Conservation (phyloP, 1,139 yeast species). For the Diutina mesorugosa region DNA sequence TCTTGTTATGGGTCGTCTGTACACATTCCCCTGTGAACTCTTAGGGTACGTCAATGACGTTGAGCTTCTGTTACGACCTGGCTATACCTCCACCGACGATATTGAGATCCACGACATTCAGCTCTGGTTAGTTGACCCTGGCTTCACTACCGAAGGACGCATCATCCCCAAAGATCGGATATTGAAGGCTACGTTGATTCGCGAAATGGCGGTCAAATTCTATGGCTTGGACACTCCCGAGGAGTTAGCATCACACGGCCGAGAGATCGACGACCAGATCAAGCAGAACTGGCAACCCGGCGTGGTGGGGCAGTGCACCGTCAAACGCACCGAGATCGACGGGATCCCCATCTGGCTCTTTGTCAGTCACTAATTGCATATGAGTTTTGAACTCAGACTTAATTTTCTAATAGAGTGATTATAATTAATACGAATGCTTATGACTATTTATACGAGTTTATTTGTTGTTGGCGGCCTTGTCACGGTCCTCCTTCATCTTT, state of each 20-base stretch:
- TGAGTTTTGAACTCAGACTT: background rate
- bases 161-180: background rate
- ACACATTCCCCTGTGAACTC: background rate
- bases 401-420: too few species aligned
- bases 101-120: background rate
- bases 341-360: background rate
- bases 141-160: background rate
- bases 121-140: background rate
- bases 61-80: background rate
- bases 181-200: background rate
- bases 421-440: background rate
- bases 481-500: background rate
- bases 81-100: background rate
- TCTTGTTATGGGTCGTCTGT: background rate
- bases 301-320: background rate
- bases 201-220: background rate
- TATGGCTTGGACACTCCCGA: background rate
- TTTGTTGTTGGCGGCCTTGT: background rate
- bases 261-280: background rate
- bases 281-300: background rate
- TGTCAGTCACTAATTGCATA: background rate
- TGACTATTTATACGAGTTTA: background rate
- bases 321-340: background rate
- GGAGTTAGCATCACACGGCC: background rate
- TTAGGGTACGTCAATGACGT: background rate